Base-by-base conservation (phyloP, 306 rosid species). In the Myrica gale region DNA sequence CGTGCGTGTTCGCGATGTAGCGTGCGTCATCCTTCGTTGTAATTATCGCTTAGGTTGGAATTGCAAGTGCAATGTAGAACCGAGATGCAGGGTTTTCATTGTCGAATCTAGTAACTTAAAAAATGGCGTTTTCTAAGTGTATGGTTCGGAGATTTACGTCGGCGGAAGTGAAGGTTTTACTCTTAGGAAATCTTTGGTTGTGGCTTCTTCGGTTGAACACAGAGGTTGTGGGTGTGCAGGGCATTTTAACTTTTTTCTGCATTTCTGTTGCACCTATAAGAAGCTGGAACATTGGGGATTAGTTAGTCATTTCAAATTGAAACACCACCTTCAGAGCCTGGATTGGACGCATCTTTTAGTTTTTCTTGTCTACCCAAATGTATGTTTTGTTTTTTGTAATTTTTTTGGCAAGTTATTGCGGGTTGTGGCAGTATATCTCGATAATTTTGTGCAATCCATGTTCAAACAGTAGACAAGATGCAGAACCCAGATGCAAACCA, bases 401-500 rank as follows among this genome's bases (percentile, higher is more conserved):
- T 45, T 42, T 63, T 71, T 66, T 12, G 42, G 60, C 10, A 71
- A 69, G 60, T 42, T 63, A 71, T 44, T 60, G 74, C 23, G 68
- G 55, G 55, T 72, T 20, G 53, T 15, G 73, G 74, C 69, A 5
- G 44, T 76, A 74, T 16, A 26, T 77, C 63, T 80, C 26, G 52
- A 47, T 81, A 77, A 69, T 76, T 73, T 68, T 73, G 42, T 67
- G 81, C 53, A 47, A 69, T 50, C 19, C 1, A 43, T 82, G 45
- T 77, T 88, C 76, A 81, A 55, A 19, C 62, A 82, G 84, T 68
- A 91, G 96, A 89, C 39, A 54, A 71, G 76, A 94, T 92, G 96
- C 89, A 89, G 85, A 90, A 88, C 84, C 87, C 91, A 56, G 88
- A 84, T 70, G 90, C 86, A 77, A 89, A 88, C 82, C 97, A 92